A percentile compares a stretch with the other conserved stretches of the same genome.
Conservation (phyloP, 257 asterid genomes). For the Anisodus tanguticus region DNA sequence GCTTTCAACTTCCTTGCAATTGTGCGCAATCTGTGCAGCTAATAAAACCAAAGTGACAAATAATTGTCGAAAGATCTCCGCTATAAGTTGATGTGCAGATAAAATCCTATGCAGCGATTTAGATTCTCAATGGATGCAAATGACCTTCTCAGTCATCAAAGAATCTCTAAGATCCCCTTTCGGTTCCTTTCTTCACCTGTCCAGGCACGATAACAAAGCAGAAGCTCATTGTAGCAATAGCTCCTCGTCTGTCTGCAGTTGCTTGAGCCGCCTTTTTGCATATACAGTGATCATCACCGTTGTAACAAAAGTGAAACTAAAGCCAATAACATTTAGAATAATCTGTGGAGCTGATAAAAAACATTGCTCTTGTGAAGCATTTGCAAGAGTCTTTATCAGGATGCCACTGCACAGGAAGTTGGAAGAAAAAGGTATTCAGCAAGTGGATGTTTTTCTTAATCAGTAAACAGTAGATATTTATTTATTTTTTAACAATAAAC, state of each 20-base stretch:
- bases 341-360: slow-evolving; percentile 59
- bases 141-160: slow-evolving; percentile 20
- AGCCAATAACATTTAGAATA: slow-evolving; percentile 62
- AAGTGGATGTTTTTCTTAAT: neutral
- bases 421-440: slow-evolving; percentile 13
- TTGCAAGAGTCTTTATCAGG: slow-evolving; percentile 71
- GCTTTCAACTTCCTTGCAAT: slow-evolving; percentile 11
- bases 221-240: slow-evolving; percentile 55
- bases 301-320: slow-evolving; percentile 55
- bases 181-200: neutral
- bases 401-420: slow-evolving; percentile 63
- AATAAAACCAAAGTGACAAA: slow-evolving; percentile 1
- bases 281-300: slow-evolving; percentile 70
- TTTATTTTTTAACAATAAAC: too few species aligned
- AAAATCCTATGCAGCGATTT: slow-evolving; percentile 15
- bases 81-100: neutral
- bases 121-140: slow-evolving; percentile 21
- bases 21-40: neutral
- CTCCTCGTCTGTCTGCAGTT: slow-evolving; percentile 71
- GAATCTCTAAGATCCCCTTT: neutral
- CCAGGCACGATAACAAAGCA: neutral
- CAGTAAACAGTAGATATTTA: neutral
- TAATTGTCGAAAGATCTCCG: neutral
- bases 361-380: slow-evolving; percentile 65
- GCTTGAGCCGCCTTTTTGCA: slow-evolving; percentile 68